These are phyloP conservation scores for Aureobasidium sp. DNA, from an alignment of 2,329 filamentous ascomycete genomes.

Conservation along the genomic window DNA sequence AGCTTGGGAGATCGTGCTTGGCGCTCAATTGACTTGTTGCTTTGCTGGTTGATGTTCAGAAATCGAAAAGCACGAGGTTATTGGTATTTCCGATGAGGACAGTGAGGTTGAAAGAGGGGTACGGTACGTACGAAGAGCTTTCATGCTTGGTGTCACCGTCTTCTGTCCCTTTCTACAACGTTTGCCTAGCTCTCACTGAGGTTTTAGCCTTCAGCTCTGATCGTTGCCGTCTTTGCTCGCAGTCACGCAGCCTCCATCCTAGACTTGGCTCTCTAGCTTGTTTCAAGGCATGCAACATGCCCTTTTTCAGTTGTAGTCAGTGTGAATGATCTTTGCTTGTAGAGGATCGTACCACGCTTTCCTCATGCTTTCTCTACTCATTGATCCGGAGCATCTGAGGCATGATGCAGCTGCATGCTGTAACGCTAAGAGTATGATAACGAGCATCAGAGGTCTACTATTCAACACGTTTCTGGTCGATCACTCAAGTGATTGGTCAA, in stretches of 20 bases:
- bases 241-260: neutral
- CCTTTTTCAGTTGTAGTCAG: no score
- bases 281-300: neutral
- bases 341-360: no score
- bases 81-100: neutral
- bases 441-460: neutral
- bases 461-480: neutral
- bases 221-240: neutral
- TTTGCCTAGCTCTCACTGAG: neutral
- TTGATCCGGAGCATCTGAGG: neutral
- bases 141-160: slow-evolving; percentile 2
- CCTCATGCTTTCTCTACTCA: neutral
- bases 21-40: neutral
- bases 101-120: neutral
- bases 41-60: neutral
- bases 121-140: neutral
- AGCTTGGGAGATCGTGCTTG: neutral
- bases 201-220: slow-evolving; percentile 1
- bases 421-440: neutral
- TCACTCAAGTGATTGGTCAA: neutral
- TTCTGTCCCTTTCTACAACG: neutral
- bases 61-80: neutral
- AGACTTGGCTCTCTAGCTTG: neutral
- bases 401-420: neutral
- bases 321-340: no score